Percentiles rank a stretch among this genome's conserved stretches.
Conservation (phyloP, 2,329 filamentous ascomycete genomes). For the Colletotrichum higginsianum region DNA sequence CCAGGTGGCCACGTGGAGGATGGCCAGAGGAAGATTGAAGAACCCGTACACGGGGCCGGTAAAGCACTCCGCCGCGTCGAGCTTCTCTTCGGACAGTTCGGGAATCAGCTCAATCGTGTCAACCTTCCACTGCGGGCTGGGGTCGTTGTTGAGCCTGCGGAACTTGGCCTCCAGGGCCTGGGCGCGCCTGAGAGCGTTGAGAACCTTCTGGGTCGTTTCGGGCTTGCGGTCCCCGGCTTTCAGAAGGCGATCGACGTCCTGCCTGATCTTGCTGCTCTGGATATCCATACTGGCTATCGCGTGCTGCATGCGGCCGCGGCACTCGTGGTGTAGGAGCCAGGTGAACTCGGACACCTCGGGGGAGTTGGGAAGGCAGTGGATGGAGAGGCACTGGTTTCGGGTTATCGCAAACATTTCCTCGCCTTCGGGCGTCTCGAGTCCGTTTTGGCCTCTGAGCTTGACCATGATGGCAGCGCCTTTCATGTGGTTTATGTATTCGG, state of each 20-base stretch:
- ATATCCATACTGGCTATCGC: conserved; percentile 44
- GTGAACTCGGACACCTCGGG: conserved; percentile 43
- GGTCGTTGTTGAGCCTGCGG: conserved; percentile 41
- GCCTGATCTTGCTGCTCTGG: conserved; percentile 43
- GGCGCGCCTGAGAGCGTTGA: conserved; percentile 38
- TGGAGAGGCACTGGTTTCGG: conserved; percentile 44
- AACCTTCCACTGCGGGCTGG: conserved; percentile 40
- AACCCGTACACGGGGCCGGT: conserved; percentile 44
- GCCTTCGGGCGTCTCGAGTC: conserved; percentile 43
- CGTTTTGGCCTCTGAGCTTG: conserved; percentile 42
- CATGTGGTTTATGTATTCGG: conserved; percentile 45
- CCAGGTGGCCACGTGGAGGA: conserved; percentile 45
- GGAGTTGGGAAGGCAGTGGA: conserved; percentile 43
- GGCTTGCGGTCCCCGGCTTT: conserved; percentile 35
- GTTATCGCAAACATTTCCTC: conserved; percentile 46
- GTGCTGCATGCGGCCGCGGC: conserved; percentile 42
- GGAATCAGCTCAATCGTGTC: conserved; percentile 35
- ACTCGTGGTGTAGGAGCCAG: conserved; percentile 44
- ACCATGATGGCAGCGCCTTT: conserved; percentile 46
- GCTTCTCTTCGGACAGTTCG: conserved; percentile 37
- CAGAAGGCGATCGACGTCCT: conserved; percentile 42
- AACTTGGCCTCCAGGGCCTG: conserved; percentile 40
- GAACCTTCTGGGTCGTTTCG: conserved; percentile 37
- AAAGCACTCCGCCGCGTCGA: conserved; percentile 30
- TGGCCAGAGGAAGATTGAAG: conserved; percentile 42